phyloP scores from a whole-genome alignment of 1,284 basidiomycete species.

The Gymnopus androsaceus region DNA sequence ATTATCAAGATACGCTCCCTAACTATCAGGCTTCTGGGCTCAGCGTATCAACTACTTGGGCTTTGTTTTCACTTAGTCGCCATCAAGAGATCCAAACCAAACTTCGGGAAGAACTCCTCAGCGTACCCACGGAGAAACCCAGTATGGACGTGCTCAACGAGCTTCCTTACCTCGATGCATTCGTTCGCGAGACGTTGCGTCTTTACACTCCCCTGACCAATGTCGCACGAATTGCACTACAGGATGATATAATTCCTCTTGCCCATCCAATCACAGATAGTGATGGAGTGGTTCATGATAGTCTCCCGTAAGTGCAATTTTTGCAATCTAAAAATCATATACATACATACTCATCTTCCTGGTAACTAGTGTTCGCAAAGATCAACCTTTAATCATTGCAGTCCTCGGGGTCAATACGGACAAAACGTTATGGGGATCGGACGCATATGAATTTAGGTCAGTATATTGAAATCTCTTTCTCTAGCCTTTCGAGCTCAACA shows the following conservation, averaged over 20 bases:
- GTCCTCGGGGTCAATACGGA: conserved; percentile 41
- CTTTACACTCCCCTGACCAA: conserved; percentile 61
- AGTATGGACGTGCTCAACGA: conserved; percentile 62
- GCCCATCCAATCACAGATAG: conserved; percentile 43
- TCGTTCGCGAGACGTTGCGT: conserved; percentile 74
- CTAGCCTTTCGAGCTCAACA: not conserved
- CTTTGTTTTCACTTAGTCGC: conserved; percentile 62
- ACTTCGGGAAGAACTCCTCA: conserved; percentile 67
- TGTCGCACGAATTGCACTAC: conserved; percentile 47
- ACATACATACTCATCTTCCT: too few species aligned
- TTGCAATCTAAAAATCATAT: not conserved
- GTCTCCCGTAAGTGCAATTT: conserved; percentile 28
- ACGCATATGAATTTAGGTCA: conserved; percentile 43
- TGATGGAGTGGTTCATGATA: conserved; percentile 32
- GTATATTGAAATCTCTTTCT: conserved; percentile 9
- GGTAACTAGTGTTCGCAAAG: conserved; percentile 36
- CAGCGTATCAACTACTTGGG: conserved; percentile 50
- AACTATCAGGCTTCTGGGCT: not conserved
- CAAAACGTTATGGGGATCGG: conserved; percentile 47
- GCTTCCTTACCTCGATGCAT: conserved; percentile 62
- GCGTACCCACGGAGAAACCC: conserved; percentile 49
- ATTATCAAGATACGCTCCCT: too few species aligned
- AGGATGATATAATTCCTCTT: conserved; percentile 63
- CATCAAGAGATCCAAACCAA: conserved; percentile 59
- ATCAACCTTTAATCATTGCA: conserved; percentile 38